Evolutionary conservation across 768 basidiomycete genomes (phyloP), one percentile per base, ranked within the genome.

Genomic region (Leucosporidium yakuticum): DNA sequence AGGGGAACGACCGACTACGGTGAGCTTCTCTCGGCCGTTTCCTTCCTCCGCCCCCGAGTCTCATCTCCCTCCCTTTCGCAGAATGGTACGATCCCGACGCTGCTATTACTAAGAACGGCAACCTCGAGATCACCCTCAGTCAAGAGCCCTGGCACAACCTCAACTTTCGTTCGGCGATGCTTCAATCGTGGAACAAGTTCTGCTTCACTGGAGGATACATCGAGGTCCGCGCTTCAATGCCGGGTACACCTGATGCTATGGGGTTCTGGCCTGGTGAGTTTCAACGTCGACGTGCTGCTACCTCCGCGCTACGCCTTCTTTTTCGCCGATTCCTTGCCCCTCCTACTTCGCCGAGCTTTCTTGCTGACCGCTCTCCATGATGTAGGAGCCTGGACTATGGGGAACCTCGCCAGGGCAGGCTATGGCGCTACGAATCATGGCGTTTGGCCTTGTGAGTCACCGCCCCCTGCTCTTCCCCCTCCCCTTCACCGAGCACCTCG

Each of bases 171-270:
- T 86, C 78, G 65, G 91, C 87, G 82, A 79, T 75, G 85, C 80
- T 93, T 14, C 86, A 88, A 71, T 84, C 86, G 19, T 96, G 94
- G 93, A 95, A 95, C 80, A 91, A 95, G 78, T 89, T 97, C 71
- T 56, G 65, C n/a, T 97, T 91, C 80, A 96, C 93, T 79, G 94
- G 87, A 21, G 92, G 91, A 3, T 91, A 93, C 76, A 81, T 96
- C 64, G 96, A 79, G 79, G 79, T 79, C 34, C 21, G 21, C 11
- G 11, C 34, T 27, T 23, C 15, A 25, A n/a, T 62, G 48, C 39
- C 59, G 3, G 59, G 59, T n/a, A n/a, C 23, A 23, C n/a, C 23
- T 21, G 44, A 44, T 25, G 27, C 20, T 4, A 84, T 87, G 17
- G 91, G 91, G 7, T 82, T 89, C 68, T 97, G 93, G 93, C 93